Percentiles rank a stretch among this genome's conserved stretches.
phyloP scores from a whole-genome alignment of 441 rosid species.

The Brassica hybrid region DNA sequence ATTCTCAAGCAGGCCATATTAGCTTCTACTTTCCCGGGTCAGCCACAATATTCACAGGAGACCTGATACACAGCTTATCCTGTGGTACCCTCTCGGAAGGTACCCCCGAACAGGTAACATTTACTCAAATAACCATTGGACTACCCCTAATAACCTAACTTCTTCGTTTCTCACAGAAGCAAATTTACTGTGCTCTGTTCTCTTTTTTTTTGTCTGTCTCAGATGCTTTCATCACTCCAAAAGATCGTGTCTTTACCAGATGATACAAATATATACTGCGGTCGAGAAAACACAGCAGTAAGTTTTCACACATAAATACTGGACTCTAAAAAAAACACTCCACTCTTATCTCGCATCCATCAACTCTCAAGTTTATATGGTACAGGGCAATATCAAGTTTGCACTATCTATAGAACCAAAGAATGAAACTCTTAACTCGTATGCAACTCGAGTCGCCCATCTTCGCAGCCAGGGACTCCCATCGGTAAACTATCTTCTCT shows the following conservation, averaged over 20 bases:
- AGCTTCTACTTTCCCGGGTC: constrained; percentile 97
- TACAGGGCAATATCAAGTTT: constrained; percentile 89
- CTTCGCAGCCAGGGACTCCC: constrained; percentile 85
- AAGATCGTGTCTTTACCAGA: constrained; percentile 81
- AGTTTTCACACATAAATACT: constrained; percentile 34
- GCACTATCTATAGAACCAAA: constrained; percentile 92
- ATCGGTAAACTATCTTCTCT: constrained; percentile 53
- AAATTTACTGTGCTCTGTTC: constrained; percentile 18
- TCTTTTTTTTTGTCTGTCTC: constrained; percentile 36
- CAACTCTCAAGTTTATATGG: constrained; percentile 6
- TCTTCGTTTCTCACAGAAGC: background rate
- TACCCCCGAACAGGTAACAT: constrained; percentile 85
- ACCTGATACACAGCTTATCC: constrained; percentile 94
- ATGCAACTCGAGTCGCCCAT: constrained; percentile 78
- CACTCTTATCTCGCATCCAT: constrained; percentile 2
- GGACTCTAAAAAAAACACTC: background rate
- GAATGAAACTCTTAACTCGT: constrained; percentile 78
- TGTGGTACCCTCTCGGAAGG: constrained; percentile 98
- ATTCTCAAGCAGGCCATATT: constrained; percentile 74
- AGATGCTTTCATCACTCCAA: constrained; percentile 84
- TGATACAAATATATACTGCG: constrained; percentile 80
- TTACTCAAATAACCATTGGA: background rate
- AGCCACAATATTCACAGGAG: constrained; percentile 89
- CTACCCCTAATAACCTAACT: background rate
- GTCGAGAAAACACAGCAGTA: constrained; percentile 94